These are phyloP conservation scores for Salix koriyanagi DNA, from an alignment of 345 rosid species.

Conservation along the genomic window DNA sequence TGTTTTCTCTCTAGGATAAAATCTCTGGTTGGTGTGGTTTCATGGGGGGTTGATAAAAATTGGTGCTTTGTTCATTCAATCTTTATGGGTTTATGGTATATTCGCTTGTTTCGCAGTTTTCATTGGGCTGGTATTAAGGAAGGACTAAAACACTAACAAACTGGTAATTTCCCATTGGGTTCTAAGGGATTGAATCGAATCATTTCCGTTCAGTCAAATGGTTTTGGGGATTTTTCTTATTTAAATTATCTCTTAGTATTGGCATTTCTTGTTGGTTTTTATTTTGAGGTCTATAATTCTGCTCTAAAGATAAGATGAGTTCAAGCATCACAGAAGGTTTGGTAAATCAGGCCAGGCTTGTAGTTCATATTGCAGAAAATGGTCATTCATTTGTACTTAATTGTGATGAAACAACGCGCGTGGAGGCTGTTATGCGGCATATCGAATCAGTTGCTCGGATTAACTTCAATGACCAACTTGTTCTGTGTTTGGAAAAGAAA, in stretches of 20 bases:
- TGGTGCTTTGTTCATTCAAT: not conserved
- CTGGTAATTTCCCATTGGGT: conserved; percentile 3
- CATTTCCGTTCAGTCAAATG: not conserved
- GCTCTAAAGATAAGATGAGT: conserved; percentile 55
- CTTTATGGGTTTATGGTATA: conserved; percentile 6
- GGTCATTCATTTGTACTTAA: conserved; percentile 72
- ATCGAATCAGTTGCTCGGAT: conserved; percentile 58
- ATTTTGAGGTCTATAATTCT: conserved; percentile 30
- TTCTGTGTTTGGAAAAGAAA: conserved; percentile 73
- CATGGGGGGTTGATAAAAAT: not conserved
- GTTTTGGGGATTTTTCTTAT: not conserved
- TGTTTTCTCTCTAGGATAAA: conserved; percentile 5
- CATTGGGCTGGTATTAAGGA: conserved; percentile 16
- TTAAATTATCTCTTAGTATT: not conserved
- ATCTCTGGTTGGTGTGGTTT: conserved; percentile 6
- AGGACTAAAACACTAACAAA: conserved; percentile 13
- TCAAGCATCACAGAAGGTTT: conserved; percentile 48
- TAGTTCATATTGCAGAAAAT: conserved; percentile 81
- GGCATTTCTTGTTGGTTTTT: conserved; percentile 5
- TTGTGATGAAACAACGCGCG: conserved; percentile 58
- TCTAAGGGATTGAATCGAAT: conserved; percentile 7
- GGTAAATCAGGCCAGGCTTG: conserved; percentile 61
- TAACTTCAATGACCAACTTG: conserved; percentile 67
- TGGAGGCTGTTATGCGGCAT: conserved; percentile 69
- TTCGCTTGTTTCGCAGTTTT: conserved; percentile 17